Base-by-base conservation (phyloP, 352 stramenopile genomes). In the Phytophthora brassicae region DNA sequence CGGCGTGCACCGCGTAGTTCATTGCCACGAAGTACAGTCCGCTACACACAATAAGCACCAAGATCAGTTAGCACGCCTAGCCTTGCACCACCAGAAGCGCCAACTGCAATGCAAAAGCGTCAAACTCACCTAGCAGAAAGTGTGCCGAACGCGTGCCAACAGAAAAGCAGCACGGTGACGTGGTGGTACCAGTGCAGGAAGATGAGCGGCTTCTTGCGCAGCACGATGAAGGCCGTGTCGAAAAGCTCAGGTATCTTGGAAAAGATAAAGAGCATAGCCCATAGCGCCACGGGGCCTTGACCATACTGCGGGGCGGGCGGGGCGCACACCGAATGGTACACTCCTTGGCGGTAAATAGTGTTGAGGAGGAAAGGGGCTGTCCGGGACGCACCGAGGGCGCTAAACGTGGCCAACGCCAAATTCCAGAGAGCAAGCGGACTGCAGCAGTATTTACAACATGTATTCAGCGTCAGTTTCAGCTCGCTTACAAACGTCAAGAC, bases 161-260 rank as follows among this genome's bases (percentile, higher is more conserved):
- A 98, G 73, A 98, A 99, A 31, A 98, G 81, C 58, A 99, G 74
- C 29, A 99, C 96, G 14, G 96, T 98, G 71, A 98, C 94, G 75
- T 99, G 96, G 77, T 99, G 96, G 81, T 99, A 99, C 96, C 96
- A 99, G 77, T 99, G 96, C 45, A 99, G 77, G 70, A 99, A 98
- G 66, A 98, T 98, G 36, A 99, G 80, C 41, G 86, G 86, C 74
- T 98, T 98, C 80, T 98, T 98, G 75, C 96, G 88, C 54, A 98
- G 78, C 53, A 99, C 92, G 68, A 99, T 98, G 78, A 99, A 98
- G 22, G 93, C 84, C 26, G 96, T 99, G 74, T 99, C 96, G 43
- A 98, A 56, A 31, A 99, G 86, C 80, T 99, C 96, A 11, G 89
- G 92, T 59, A 92, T 78, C 75, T 95, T 95, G 61, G 86, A 95